Evolutionary conservation across 164 flowering plant species (phyloP).

Genomic region (Protea cynaroides): DNA sequence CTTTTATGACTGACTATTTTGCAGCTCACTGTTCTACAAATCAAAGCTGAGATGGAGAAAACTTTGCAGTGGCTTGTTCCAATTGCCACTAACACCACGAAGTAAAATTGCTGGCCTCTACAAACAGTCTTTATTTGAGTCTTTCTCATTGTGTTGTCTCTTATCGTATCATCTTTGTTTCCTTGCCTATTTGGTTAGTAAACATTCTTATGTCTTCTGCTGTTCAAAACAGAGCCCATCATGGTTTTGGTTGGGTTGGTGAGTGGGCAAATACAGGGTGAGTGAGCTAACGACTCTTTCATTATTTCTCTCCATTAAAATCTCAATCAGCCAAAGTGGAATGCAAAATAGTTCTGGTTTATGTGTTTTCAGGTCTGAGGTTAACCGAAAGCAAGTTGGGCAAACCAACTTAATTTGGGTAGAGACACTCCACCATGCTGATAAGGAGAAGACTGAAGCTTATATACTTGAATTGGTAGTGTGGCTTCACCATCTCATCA

Average conservation of each 20-base stretch:
- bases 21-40: slow-evolving; percentile 78
- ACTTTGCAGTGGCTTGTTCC: slow-evolving; percentile 98
- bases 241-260: slow-evolving; percentile 99
- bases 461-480: slow-evolving; percentile 76
- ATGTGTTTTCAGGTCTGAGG: slow-evolving; percentile 55
- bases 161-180: not conserved
- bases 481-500: slow-evolving; percentile 89
- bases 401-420: slow-evolving; percentile 63
- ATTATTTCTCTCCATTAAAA: not conserved
- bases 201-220: slow-evolving; percentile 2
- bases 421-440: slow-evolving; percentile 93
- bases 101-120: slow-evolving; percentile 38
- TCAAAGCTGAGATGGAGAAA: slow-evolving; percentile 98
- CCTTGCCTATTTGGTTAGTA: not conserved
- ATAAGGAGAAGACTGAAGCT: slow-evolving; percentile 79
- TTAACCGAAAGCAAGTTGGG: slow-evolving; percentile 54
- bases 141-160: not conserved
- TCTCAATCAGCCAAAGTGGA: not conserved
- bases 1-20: slow-evolving; percentile 1
- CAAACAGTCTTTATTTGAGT: not conserved
- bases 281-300: slow-evolving; percentile 12
- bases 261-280: slow-evolving; percentile 99
- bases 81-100: slow-evolving; percentile 88
- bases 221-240: slow-evolving; percentile 69
- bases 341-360: not conserved